Percentiles rank a stretch among this genome's conserved stretches.
phyloP scores from a whole-genome alignment of 305 asterid genomes.

The Euphrasia arctica region DNA sequence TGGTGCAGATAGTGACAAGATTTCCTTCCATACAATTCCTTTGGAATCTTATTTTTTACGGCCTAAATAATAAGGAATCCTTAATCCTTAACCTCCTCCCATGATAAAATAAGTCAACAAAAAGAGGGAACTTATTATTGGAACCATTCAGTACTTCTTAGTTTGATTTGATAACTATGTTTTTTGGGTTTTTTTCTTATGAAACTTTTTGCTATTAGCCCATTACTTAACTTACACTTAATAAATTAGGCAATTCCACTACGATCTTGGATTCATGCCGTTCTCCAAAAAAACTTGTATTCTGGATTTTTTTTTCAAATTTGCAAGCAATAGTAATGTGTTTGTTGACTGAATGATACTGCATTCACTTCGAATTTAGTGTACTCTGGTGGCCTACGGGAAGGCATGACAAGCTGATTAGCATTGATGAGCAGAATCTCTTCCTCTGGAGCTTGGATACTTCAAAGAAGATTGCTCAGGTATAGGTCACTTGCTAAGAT shows the following conservation, averaged over 20 bases:
- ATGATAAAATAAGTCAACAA: background rate
- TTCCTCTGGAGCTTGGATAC: conserved; percentile 80
- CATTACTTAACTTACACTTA: too few species aligned
- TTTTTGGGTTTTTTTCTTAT: conserved; percentile 7
- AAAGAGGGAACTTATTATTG: background rate
- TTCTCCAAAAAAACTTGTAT: background rate
- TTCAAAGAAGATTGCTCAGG: conserved; percentile 92
- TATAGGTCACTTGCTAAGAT: conserved; percentile 29
- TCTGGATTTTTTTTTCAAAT: background rate
- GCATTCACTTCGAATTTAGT: conserved; percentile 40
- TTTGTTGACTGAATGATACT: conserved; percentile 26
- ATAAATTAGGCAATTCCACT: conserved; percentile 14
- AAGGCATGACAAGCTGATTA: conserved; percentile 86
- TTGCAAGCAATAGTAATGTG: conserved; percentile 20
- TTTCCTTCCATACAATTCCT: conserved; percentile 12
- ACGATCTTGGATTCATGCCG: conserved; percentile 6
- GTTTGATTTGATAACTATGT: conserved; percentile 6
- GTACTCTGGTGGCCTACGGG: conserved; percentile 97
- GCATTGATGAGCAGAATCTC: conserved; percentile 84
- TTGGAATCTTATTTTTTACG: background rate
- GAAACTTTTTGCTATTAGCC: background rate
- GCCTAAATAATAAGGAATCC: background rate
- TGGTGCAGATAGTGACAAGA: conserved; percentile 3
- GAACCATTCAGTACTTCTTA: background rate
- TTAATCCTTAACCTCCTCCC: background rate